Conservation (phyloP, 805 yeast species). For the Candida andamanensis region DNA sequence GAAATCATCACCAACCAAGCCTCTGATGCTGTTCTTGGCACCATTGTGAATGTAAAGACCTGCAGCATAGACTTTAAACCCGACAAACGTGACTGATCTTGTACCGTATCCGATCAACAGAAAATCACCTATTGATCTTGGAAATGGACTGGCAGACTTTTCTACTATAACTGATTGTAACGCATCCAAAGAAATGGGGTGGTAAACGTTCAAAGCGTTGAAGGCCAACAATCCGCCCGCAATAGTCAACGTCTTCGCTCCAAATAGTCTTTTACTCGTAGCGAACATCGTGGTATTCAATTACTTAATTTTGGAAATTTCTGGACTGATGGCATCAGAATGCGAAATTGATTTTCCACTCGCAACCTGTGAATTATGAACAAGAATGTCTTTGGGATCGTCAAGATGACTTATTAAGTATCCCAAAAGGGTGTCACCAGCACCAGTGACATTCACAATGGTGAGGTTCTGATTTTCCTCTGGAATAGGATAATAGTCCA, state of each 20-base stretch:
- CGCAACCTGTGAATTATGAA: slow-evolving; percentile 36
- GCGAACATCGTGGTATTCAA: no score
- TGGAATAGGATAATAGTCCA: slow-evolving; percentile 57
- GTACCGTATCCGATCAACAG: slow-evolving; percentile 74
- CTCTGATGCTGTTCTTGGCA: slow-evolving; percentile 40
- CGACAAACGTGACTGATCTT: slow-evolving; percentile 75
- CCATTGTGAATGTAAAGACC: slow-evolving; percentile 72
- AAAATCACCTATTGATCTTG: slow-evolving; percentile 33
- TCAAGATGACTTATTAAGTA: slow-evolving; percentile 38
- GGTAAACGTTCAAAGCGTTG: slow-evolving; percentile 5
- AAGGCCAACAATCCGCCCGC: slow-evolving; percentile 4
- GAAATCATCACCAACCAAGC: slow-evolving; percentile 29
- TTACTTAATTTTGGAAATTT: slow-evolving; percentile 10
- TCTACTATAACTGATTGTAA: slow-evolving; percentile 30
- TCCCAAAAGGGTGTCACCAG: slow-evolving; percentile 81
- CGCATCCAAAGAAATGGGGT: slow-evolving; percentile 9
- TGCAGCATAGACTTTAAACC: slow-evolving; percentile 79
- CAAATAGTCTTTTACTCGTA: no score
- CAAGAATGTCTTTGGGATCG: slow-evolving; percentile 17
- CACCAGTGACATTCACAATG: slow-evolving; percentile 74
- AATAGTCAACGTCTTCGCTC: no score
- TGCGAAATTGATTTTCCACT: slow-evolving; percentile 24
- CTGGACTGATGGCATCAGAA: slow-evolving; percentile 21
- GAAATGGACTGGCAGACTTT: slow-evolving; percentile 47
- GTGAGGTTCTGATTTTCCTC: slow-evolving; percentile 21